phyloP scores from a whole-genome alignment of 805 yeast species.

The Brettanomyces bruxellensis region DNA sequence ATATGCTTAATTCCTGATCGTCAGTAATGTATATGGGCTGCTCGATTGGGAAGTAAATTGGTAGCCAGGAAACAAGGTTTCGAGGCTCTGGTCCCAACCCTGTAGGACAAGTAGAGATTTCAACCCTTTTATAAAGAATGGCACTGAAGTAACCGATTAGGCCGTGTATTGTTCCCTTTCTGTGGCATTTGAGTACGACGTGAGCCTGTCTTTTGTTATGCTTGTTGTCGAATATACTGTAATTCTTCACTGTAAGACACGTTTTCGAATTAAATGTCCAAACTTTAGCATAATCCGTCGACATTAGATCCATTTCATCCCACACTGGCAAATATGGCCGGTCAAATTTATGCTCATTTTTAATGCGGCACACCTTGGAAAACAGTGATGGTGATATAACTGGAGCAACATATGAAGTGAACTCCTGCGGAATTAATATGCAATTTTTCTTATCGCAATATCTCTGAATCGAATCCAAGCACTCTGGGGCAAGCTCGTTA shows the following conservation, averaged over 20 bases:
- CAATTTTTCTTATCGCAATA: conserved; percentile 37
- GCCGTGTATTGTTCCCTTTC: conserved; percentile 58
- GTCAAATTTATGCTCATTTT: conserved; percentile 12
- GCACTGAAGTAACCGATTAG: conserved; percentile 71
- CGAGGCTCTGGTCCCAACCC: conserved; percentile 27
- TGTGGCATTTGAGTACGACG: conserved; percentile 31
- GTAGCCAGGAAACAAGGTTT: conserved; percentile 58
- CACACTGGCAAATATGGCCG: conserved; percentile 21
- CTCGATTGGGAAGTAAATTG: conserved; percentile 52
- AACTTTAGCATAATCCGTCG: conserved; percentile 37
- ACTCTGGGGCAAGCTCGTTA: conserved; percentile 84
- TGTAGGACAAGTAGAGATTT: conserved; percentile 41
- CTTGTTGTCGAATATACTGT: conserved; percentile 4
- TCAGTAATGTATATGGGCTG: conserved; percentile 44
- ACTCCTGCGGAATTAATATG: conserved; percentile 52
- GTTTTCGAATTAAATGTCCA: conserved; percentile 41
- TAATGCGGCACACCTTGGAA: conserved; percentile 19
- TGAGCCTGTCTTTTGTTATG: conserved; percentile 18
- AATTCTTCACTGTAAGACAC: background rate
- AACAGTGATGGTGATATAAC: conserved; percentile 48
- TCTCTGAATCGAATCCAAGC: conserved; percentile 38
- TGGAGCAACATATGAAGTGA: conserved; percentile 58
- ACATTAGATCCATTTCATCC: conserved; percentile 31
- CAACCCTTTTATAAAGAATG: conserved; percentile 49
- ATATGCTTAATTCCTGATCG: conserved; percentile 44